phyloP scores from a whole-genome alignment of 257 asterid genomes.

The Sherardia arvensis region DNA sequence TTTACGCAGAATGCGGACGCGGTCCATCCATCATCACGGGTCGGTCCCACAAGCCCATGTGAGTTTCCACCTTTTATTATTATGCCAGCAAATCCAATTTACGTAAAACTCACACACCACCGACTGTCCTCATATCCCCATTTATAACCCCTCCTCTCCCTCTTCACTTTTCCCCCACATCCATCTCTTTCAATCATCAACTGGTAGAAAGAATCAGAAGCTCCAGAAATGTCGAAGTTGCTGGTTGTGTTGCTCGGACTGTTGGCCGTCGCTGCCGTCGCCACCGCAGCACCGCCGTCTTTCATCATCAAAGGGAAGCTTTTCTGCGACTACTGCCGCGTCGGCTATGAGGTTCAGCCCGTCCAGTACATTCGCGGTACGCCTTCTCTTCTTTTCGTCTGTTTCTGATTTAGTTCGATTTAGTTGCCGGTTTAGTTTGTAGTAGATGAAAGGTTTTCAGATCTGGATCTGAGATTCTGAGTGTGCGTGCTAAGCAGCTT shows the following conservation, averaged over 20 bases:
- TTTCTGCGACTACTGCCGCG: conserved; percentile 76
- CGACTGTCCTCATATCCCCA: not conserved
- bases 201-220: too few relatives aligned
- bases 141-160: not conserved
- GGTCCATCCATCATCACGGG: conserved; percentile 8
- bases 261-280: conserved; percentile 32
- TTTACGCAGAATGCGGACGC: conserved; percentile 23
- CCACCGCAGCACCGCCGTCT: not conserved
- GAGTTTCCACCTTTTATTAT: conserved; percentile 17
- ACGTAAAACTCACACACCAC: not conserved
- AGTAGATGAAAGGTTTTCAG: not conserved
- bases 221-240: conserved; percentile 56
- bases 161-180: not conserved
- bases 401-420: too few relatives aligned
- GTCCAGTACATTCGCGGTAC: conserved; percentile 38
- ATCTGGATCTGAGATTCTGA: not conserved
- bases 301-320: conserved; percentile 35
- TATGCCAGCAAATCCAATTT: conserved; percentile 23
- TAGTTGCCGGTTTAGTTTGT: not conserved
- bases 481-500: too few relatives aligned
- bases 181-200: not conserved
- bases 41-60: conserved; percentile 16
- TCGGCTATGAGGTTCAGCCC: conserved; percentile 62
- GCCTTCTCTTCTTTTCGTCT: not conserved
- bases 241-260: conserved; percentile 26